Evolutionary conservation across 148 eudicot species (phyloP), one percentile per base, ranked within the genome.

Genomic region (Silene latifolia): DNA sequence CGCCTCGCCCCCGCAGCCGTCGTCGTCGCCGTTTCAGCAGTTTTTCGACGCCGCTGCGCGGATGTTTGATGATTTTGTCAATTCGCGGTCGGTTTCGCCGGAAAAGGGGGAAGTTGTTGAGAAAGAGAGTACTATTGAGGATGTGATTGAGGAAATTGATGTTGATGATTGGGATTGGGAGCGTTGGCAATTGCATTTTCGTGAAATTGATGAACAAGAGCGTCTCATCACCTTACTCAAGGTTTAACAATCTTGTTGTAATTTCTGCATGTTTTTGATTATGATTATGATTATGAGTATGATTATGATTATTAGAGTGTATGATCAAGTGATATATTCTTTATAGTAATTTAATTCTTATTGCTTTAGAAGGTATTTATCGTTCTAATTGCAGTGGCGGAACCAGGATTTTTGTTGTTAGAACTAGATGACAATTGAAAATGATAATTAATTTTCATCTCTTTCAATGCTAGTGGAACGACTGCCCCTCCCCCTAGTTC

Each of bases 101-200:
- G 76, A 72, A 42, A 77, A 47, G 54, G 71, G 59, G 8, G 83
- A 69, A 13, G 63, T 63, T 21, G 81, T 12, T 20, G 79, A 54
- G n/a, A 68, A 24, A 58, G 76, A 20, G 69, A 63, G 4, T 77
- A 62, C 2, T 63, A 12, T 25, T 76, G 61, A 60, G 57, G 66
- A 61, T 67, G 54, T 27, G 25, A 81, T 42, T 64, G 78, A 23
- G 12, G 88, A 76, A 32, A 81, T 47, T 25, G 86, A 64, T 27
- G 88, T 80, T 65, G 85, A 83, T 72, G 88, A 84, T n/a, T 95
- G 99, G 99, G 87, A 89, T 84, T 95, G 99, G 99, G 92, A 85
- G 48, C 77, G 88, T 42, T 95, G 99, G 99, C 72, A 77, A 74
- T 84, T 78, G 83, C 91, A 92, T 85, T 92, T 95, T 20, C 63